These are phyloP conservation scores for Musa schizocarpa DNA, from an alignment of 176 grass and related monocot genomes.

Conservation along the genomic window DNA sequence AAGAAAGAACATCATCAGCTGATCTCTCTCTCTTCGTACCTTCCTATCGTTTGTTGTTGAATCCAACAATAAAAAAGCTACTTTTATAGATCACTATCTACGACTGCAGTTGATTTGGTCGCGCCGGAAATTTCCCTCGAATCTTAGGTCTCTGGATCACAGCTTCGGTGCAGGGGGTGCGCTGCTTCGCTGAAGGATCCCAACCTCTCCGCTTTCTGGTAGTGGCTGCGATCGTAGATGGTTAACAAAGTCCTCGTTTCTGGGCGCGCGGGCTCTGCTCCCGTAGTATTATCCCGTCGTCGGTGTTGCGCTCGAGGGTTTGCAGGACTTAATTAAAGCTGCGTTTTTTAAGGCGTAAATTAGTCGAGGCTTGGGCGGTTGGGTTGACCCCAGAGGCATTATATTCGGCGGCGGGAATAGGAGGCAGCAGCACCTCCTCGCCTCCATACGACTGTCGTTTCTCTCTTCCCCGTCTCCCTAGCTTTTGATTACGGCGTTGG, in stretches of 20 bases:
- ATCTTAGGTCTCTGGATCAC: background rate
- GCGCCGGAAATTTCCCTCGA: background rate
- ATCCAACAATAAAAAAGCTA: background rate
- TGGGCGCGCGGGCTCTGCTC: background rate
- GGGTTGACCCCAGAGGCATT: conserved; percentile 1
- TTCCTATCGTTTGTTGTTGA: background rate
- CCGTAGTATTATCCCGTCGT: background rate
- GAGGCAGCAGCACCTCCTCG: background rate
- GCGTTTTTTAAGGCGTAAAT: background rate
- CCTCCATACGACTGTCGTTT: background rate
- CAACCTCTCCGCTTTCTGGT: background rate
- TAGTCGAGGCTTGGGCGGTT: background rate
- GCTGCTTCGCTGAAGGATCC: background rate
- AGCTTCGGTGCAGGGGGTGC: background rate
- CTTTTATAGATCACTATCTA: background rate
- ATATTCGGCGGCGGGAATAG: background rate
- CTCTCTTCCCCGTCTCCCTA: background rate
- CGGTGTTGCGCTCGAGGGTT: background rate
- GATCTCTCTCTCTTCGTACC: too few relatives aligned
- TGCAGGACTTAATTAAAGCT: background rate
- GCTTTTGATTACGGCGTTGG: background rate
- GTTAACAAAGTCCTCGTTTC: background rate
- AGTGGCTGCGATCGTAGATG: background rate
- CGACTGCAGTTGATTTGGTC: background rate
- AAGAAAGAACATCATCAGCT: too few relatives aligned